Conservation (phyloP, 768 basidiomycete genomes). For the Mycena galopus region DNA sequence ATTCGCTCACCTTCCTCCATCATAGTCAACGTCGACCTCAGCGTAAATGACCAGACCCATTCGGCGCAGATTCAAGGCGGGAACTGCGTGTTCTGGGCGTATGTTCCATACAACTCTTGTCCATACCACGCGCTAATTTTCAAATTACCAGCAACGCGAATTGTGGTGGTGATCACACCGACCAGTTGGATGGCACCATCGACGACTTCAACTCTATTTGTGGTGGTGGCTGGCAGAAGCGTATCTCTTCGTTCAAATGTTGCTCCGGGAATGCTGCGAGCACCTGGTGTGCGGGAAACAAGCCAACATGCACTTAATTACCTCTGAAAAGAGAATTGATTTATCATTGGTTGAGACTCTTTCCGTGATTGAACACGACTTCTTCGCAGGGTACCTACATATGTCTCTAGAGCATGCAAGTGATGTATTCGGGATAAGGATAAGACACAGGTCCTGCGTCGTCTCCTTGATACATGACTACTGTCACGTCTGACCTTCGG, state of each 20-base stretch:
- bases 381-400: no score
- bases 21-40: slow-evolving; percentile 13
- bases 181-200: slow-evolving; percentile 10
- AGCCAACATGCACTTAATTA: slow-evolving; percentile 5
- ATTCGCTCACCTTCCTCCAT: slow-evolving; percentile 1
- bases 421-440: no score
- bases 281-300: slow-evolving; percentile 11
- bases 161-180: background rate
- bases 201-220: background rate
- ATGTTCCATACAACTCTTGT: background rate
- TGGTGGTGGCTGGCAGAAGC: slow-evolving; percentile 7
- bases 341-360: background rate
- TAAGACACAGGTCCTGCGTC: no score
- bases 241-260: slow-evolving; percentile 11
- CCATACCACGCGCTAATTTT: background rate
- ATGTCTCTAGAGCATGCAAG: no score
- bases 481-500: no score
- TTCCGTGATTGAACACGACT: slow-evolving; percentile 4
- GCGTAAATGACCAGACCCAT: slow-evolving; percentile 10
- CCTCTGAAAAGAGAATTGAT: background rate
- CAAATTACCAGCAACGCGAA: slow-evolving; percentile 4
- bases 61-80: background rate
- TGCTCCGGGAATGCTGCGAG: slow-evolving; percentile 1
- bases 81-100: slow-evolving; percentile 14
- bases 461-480: no score